Conservation (phyloP, 1,284 basidiomycete species). For the Cryptococcus depauperatus region DNA sequence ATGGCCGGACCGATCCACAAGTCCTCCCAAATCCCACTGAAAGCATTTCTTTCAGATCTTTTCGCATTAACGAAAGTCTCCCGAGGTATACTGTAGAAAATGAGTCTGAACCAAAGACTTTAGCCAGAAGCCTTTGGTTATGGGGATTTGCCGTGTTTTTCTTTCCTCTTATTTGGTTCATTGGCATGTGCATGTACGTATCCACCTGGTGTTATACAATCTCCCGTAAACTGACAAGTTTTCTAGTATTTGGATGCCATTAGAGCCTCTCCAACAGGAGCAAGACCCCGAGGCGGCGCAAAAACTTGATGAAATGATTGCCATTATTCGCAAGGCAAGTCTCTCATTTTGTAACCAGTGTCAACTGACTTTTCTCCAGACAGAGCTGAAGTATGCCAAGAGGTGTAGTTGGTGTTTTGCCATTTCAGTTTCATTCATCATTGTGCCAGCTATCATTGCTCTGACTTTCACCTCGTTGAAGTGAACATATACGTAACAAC, state of each 20-base stretch:
- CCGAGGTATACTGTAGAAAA: too few species aligned
- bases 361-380: not conserved
- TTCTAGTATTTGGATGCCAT: conserved; percentile 29
- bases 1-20: too few species aligned
- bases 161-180: conserved; percentile 35
- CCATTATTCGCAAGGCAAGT: conserved; percentile 26
- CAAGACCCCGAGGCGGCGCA: conserved; percentile 33
- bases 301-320: conserved; percentile 36
- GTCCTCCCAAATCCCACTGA: too few species aligned
- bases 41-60: too few species aligned
- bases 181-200: conserved; percentile 37
- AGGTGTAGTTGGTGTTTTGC: conserved; percentile 31
- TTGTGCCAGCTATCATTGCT: too few species aligned
- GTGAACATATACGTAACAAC: too few species aligned
- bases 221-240: not conserved
- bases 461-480: too few species aligned
- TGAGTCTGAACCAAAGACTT: conserved; percentile 35
- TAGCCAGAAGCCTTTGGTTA: conserved; percentile 32
- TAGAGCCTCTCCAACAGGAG: conserved; percentile 23
- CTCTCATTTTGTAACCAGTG: conserved; percentile 10
- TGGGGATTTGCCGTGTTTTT: conserved; percentile 42
- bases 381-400: conserved; percentile 39
- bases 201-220: not conserved
- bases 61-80: too few species aligned
- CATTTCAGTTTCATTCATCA: too few species aligned